These are phyloP conservation scores for Curvularia sp. DNA, from an alignment of 2,329 filamentous ascomycete species.

Conservation along the genomic window DNA sequence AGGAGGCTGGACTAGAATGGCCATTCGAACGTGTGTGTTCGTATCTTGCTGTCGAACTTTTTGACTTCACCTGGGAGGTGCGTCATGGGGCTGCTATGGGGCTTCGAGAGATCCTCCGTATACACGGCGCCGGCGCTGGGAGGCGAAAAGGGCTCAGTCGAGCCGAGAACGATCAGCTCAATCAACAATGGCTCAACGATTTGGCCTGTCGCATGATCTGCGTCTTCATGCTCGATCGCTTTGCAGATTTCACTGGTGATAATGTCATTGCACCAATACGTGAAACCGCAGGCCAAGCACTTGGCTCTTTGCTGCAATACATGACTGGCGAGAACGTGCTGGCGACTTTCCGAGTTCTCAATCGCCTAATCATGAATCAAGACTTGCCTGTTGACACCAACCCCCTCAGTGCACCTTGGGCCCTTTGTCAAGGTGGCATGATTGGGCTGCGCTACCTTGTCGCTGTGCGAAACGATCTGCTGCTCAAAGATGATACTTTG, in stretches of 20 bases:
- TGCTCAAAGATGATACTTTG: constrained; percentile 81
- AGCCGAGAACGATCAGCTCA: constrained; percentile 77
- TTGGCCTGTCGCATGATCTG: constrained; percentile 93
- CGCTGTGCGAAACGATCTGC: constrained; percentile 88
- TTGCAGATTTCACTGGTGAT: constrained; percentile 97
- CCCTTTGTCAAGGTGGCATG: constrained; percentile 97
- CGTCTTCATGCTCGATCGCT: constrained; percentile 96
- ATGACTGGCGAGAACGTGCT: constrained; percentile 81
- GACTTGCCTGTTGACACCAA: constrained; percentile 64
- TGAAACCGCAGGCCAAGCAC: constrained; percentile 91
- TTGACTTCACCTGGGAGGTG: constrained; percentile 93
- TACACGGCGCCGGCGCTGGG: constrained; percentile 90
- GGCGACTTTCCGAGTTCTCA: constrained; percentile 81
- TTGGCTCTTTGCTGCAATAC: constrained; percentile 88
- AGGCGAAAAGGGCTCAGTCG: constrained; percentile 73
- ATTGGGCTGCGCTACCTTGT: constrained; percentile 94
- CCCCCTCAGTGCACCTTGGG: constrained; percentile 75
- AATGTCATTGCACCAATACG: constrained; percentile 95
- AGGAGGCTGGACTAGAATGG: constrained; percentile 84
- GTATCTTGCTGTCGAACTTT: constrained; percentile 90
- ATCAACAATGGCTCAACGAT: constrained; percentile 89
- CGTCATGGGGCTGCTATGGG: constrained; percentile 97
- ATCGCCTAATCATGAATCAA: constrained; percentile 90
- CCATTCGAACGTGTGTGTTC: constrained; percentile 94
- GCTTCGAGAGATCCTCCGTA: constrained; percentile 85